These are phyloP conservation scores for Botryosphaeria dothidea DNA, from an alignment of 2,329 filamentous ascomycete species.

Conservation along the genomic window DNA sequence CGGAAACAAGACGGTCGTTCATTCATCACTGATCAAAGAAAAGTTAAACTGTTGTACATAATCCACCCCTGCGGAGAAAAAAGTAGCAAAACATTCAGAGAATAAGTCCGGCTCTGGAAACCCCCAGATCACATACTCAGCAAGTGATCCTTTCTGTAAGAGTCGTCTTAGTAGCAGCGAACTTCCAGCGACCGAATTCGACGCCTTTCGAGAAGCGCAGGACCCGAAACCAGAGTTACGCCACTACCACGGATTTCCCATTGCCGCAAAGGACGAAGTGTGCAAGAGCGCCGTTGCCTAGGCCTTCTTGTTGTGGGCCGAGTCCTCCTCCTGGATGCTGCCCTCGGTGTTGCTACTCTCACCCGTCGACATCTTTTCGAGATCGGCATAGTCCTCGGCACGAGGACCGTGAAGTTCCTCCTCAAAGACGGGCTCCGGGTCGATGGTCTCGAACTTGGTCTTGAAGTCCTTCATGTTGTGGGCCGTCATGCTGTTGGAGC, in stretches of 20 bases:
- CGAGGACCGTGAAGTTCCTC: slow-evolving; percentile 74
- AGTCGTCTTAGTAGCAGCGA: slow-evolving; percentile 7
- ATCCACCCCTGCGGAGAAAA: background rate
- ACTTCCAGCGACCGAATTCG: background rate
- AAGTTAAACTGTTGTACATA: slow-evolving; percentile 11
- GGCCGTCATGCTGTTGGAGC: slow-evolving; percentile 80
- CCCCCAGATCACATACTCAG: slow-evolving; percentile 14
- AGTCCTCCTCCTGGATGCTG: slow-evolving; percentile 59
- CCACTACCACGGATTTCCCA: slow-evolving; percentile 9
- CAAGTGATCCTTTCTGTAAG: slow-evolving; percentile 19
- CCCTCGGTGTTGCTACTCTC: slow-evolving; percentile 55
- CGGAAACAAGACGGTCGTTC: background rate
- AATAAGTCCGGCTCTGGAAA: background rate
- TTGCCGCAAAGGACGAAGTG: background rate
- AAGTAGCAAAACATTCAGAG: background rate
- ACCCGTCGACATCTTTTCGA: slow-evolving; percentile 52
- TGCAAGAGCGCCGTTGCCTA: background rate
- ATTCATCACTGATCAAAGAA: slow-evolving; percentile 16
- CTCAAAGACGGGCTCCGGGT: slow-evolving; percentile 89
- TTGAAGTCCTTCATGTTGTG: slow-evolving; percentile 77
- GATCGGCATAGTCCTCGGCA: slow-evolving; percentile 54
- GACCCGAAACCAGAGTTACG: background rate
- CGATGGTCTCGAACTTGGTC: slow-evolving; percentile 93
- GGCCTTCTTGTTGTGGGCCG: slow-evolving; percentile 11
- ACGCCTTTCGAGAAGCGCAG: background rate